Conservation (phyloP, 2,329 filamentous ascomycete genomes). For the Aspergillus niger region DNA sequence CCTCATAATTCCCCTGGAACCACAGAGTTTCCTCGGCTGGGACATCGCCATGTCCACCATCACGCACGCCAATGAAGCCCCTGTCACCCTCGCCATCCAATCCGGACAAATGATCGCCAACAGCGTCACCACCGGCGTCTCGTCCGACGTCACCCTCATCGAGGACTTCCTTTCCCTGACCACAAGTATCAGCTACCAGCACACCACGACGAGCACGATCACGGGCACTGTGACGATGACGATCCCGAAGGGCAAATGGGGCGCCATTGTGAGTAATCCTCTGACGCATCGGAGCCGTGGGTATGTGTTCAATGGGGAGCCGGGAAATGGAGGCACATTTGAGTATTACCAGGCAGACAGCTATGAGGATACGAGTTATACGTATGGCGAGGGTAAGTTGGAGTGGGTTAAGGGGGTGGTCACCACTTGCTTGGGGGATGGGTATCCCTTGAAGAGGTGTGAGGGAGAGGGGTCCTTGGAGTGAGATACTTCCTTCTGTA, state of each 20-base stretch:
- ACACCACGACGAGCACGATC: slow-evolving; percentile 15
- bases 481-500: not conserved
- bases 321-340: slow-evolving; percentile 11
- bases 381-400: slow-evolving; percentile 8
- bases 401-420: slow-evolving; percentile 23
- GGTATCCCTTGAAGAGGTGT: slow-evolving; percentile 17
- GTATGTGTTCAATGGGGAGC: slow-evolving; percentile 21
- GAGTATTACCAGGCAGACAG: slow-evolving; percentile 23
- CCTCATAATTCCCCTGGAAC: slow-evolving; percentile 20
- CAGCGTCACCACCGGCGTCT: slow-evolving; percentile 14
- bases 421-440: slow-evolving; percentile 21
- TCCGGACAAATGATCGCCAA: slow-evolving; percentile 19
- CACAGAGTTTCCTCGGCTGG: slow-evolving; percentile 21
- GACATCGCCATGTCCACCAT: slow-evolving; percentile 23
- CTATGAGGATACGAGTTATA: slow-evolving; percentile 11
- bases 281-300: slow-evolving; percentile 18
- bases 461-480: slow-evolving; percentile 16
- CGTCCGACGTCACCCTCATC: slow-evolving; percentile 8
- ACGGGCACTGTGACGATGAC: slow-evolving; percentile 24
- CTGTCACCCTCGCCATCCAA: slow-evolving; percentile 17
- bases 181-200: slow-evolving; percentile 8
- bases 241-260: slow-evolving; percentile 21
- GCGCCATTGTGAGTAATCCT: slow-evolving; percentile 22
- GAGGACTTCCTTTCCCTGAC: slow-evolving; percentile 14
- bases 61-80: slow-evolving; percentile 19